Conservation (phyloP, 1,139 yeast species). For the Debaryomyces nepalensis region DNA sequence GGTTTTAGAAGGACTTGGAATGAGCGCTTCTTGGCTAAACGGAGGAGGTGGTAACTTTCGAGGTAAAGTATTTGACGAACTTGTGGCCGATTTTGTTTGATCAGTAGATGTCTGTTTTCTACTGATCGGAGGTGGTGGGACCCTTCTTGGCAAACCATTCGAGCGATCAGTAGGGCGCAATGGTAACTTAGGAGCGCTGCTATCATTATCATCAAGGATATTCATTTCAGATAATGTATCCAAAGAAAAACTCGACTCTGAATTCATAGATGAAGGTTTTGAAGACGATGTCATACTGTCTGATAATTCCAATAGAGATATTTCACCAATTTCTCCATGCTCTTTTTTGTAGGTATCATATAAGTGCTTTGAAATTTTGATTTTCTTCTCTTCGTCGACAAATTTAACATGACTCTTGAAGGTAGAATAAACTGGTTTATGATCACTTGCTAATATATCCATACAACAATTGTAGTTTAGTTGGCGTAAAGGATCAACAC, state of each 20-base stretch:
- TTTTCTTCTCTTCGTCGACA: conserved; percentile 51
- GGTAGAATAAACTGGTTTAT: conserved; percentile 86
- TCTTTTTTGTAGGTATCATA: conserved; percentile 39
- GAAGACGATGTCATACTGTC: conserved; percentile 22
- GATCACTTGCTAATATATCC: conserved; percentile 75
- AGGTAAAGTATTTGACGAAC: conserved; percentile 21
- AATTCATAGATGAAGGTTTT: conserved; percentile 17
- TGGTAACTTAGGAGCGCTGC: conserved; percentile 27
- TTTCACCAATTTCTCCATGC: conserved; percentile 28
- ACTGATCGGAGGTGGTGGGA: conserved; percentile 45
- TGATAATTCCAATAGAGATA: conserved; percentile 26
- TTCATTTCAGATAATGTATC: conserved; percentile 45
- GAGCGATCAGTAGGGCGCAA: conserved; percentile 21
- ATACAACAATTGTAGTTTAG: conserved; percentile 62
- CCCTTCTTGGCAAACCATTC: conserved; percentile 31
- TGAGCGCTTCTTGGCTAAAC: conserved; percentile 1
- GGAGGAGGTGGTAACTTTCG: conserved; percentile 21
- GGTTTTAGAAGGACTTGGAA: conserved; percentile 6
- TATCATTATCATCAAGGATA: conserved; percentile 34
- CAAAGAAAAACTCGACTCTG: conserved; percentile 24
- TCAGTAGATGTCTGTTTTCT: conserved; percentile 22
- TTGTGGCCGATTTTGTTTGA: conserved; percentile 8
- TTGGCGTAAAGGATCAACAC: conserved; percentile 58
- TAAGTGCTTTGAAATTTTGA: conserved; percentile 33
- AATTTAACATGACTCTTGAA: conserved; percentile 67